Base-by-base conservation (phyloP, 2,329 filamentous ascomycete species). In the Botrytis galanthina region DNA sequence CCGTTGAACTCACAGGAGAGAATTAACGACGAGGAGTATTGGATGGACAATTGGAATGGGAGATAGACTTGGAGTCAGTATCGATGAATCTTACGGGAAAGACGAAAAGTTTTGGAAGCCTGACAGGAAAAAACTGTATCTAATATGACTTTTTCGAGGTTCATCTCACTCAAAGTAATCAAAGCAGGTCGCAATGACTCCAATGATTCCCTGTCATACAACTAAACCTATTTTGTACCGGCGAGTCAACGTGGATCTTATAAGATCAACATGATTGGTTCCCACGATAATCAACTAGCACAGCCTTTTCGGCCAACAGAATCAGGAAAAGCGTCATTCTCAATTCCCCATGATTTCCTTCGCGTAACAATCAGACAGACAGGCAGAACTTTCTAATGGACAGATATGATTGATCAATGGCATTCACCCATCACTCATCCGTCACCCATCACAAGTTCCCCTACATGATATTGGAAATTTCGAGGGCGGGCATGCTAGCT, bases 301-400 rank as follows among this genome's bases (percentile, higher is more conserved):
- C 35, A 68, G 64, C 64, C 64, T 57, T 67, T 68, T 68, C 64
- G 64, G 64, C 64, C 64, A 68, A 57, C 64, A 54, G 26, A 57
- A 68, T 54, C 51, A 20, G 64, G 64, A 42, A 68, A 68, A 68
- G 64, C 64, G 64, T 14, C 12, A 26, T 39, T 42, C 35, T 35
- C 46, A 5, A 35, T 54, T 68, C 46, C 64, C 64, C 64, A 68
- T 42, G 64, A 68, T 68, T 39, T 42, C 8, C 35, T 57, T 68
- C 46, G 26, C 64, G 64, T 68, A 68, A 39, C 32, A 37, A 39
- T 67, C 12, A 67, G 64, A 67, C 46, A n/a, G 51, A 9, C 51
- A 61, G 32, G 46, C 46, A 67, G 46, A 66, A 37, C 44, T 51
- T 20, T 66, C 35, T 29, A n/a, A 29, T 39, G 32, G 26, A 39